Base-by-base conservation (phyloP, 2,329 filamentous ascomycete genomes). In the Fusarium nygamai region DNA sequence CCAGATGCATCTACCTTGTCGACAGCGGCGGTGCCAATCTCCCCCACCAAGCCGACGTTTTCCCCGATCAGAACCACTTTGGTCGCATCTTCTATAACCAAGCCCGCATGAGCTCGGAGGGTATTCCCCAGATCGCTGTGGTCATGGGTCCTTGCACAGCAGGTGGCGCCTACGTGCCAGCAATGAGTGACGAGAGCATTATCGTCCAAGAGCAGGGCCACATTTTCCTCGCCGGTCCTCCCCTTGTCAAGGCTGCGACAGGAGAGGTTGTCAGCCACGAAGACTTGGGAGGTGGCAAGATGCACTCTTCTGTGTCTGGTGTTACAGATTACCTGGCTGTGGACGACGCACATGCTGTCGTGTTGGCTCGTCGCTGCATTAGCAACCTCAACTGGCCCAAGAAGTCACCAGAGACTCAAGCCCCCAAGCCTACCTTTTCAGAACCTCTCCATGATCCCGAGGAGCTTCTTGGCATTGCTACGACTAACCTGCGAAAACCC, bases 21-120 rank as follows among this genome's bases (percentile, higher is more conserved):
- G 96, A 99, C 82, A 98, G 95, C 10, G 96, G 96, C 53, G 96
- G 96, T 73, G 96, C 95, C 66, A 98, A 98, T 82, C 89, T 99
- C 24, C 96, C 95, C 20, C 93, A 98, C 80, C 96, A 99, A 84
- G 93, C 95, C 43, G 94, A 98, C 80, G 96, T 98, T 65, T 98
- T 99, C 82, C 96, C 96, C 3, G 96, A 98, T 82, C 89, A 92
- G 74, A 94, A 98, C 62, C 96, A 98, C 83, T 98, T 99, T 81
- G 95, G 96, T 41, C 94, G 96, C 75, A 98, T 98, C 81, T 99
- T 99, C 87, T 99, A 93, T 88, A 98, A 99, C 85, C 96, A 99
- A 84, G 96, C 96, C 6, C 89, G 94, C 79, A 98, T 98, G 95
- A 96, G 93, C 76, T 89, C 93, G 5, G 85, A 92, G 75, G 94